Conservation (phyloP, 2,329 filamentous ascomycete species). For the Ophiostoma sp. region DNA sequence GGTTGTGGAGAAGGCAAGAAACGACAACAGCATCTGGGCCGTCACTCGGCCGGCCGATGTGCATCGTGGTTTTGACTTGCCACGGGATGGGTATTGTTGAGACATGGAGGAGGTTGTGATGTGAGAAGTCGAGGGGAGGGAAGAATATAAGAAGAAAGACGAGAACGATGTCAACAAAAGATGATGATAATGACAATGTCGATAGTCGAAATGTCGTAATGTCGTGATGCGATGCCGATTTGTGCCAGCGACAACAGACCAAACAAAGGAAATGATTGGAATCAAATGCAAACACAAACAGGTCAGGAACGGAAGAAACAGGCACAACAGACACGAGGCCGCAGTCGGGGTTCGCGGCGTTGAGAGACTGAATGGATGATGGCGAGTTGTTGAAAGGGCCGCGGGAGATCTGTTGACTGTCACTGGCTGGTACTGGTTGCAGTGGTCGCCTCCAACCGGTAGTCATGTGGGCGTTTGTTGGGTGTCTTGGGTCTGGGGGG, state of each 20-base stretch:
- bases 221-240: not conserved
- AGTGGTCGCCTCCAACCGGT: not conserved
- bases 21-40: conserved; percentile 62
- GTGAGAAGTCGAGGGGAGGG: not conserved
- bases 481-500: not conserved
- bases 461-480: conserved; percentile 27
- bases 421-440: not conserved
- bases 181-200: not conserved
- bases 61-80: conserved; percentile 40
- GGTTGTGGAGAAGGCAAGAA: conserved; percentile 60
- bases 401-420: conserved; percentile 17
- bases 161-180: not conserved
- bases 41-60: conserved; percentile 64
- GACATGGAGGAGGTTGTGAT: conserved; percentile 30
- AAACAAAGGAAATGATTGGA: not conserved
- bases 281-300: not conserved
- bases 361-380: not conserved
- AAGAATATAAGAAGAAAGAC: not conserved
- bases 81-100: conserved; percentile 16
- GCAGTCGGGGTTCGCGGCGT: conserved; percentile 8
- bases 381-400: conserved; percentile 11
- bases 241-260: not conserved
- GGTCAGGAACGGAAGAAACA: not conserved
- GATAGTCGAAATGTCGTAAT: not conserved
- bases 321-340: not conserved